These are phyloP conservation scores for Fusarium transvaalense DNA, from an alignment of 2,329 filamentous ascomycete species.

Conservation along the genomic window DNA sequence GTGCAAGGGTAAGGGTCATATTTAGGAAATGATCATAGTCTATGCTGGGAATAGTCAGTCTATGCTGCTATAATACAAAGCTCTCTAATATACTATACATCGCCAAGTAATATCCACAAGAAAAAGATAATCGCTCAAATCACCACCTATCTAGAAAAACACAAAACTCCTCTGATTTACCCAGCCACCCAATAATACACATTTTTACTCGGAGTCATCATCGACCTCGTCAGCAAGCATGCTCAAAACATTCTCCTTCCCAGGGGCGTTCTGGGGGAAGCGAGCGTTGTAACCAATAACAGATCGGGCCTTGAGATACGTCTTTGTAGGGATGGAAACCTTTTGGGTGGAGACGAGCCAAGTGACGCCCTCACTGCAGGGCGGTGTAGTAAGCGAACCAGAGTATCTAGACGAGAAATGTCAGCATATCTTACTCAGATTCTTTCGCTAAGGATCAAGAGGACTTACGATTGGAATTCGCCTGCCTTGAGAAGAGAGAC, in stretches of 20 bases:
- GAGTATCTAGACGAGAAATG: conserved; percentile 55
- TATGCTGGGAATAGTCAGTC: background rate
- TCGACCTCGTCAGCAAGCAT: conserved; percentile 5
- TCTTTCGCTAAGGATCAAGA: background rate
- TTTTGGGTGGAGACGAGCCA: conserved; percentile 65
- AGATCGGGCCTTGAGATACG: conserved; percentile 64
- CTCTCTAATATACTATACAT: background rate
- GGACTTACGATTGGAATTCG: conserved; percentile 47
- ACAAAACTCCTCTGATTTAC: background rate
- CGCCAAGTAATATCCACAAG: background rate
- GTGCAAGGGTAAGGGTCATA: background rate
- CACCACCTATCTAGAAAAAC: background rate
- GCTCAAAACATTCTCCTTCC: conserved; percentile 51
- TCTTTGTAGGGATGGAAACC: conserved; percentile 61
- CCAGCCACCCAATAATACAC: rapidly evolving
- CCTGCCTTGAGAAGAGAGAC: conserved; percentile 47
- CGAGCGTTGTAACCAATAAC: conserved; percentile 69
- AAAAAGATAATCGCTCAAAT: conserved; percentile 11
- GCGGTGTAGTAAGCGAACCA: conserved; percentile 73
- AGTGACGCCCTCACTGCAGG: conserved; percentile 68
- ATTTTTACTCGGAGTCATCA: background rate
- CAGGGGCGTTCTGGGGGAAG: conserved; percentile 64
- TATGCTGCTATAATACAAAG: background rate
- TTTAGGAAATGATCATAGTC: background rate
- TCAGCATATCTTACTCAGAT: conserved; percentile 9